These are phyloP conservation scores for Mycena citricolor DNA, from an alignment of 1,284 basidiomycete genomes.

Conservation along the genomic window DNA sequence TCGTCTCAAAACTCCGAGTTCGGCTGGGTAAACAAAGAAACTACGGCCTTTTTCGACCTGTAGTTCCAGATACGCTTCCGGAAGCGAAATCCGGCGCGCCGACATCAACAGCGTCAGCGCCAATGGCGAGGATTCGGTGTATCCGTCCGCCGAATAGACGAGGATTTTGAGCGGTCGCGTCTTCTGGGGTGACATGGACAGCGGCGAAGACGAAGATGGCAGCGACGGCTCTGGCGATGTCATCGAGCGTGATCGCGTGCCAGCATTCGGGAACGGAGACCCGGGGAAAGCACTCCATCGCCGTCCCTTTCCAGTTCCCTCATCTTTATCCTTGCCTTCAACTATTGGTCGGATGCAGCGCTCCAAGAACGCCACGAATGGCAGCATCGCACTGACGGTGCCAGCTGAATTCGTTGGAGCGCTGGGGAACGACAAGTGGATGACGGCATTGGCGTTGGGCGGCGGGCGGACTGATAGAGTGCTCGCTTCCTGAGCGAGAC, in stretches of 20 bases:
- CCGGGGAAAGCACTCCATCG: constrained; percentile 20
- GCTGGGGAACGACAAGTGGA: constrained; percentile 73
- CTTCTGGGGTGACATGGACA: constrained; percentile 25
- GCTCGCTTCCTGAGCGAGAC: constrained; percentile 23
- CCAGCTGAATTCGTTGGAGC: constrained; percentile 51
- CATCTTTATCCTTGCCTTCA: too few relatives aligned
- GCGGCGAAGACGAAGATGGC: constrained; percentile 20
- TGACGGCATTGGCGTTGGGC: constrained; percentile 65
- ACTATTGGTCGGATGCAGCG: constrained; percentile 52
- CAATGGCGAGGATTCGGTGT: constrained; percentile 89
- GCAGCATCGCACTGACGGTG: constrained; percentile 52
- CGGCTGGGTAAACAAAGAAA: constrained; percentile 91
- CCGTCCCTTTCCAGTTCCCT: too few relatives aligned
- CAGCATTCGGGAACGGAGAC: constrained; percentile 7
- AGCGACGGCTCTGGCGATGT: constrained; percentile 16
- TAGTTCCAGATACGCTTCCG: constrained; percentile 88
- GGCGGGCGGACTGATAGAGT: constrained; percentile 57
- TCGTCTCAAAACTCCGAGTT: constrained; percentile 73
- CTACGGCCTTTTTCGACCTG: constrained; percentile 71
- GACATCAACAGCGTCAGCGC: constrained; percentile 91
- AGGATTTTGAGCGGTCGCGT: constrained; percentile 71
- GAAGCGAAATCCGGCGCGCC: constrained; percentile 63
- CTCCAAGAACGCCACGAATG: constrained; percentile 62
- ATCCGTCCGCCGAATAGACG: constrained; percentile 78
- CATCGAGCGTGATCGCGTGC: constrained; percentile 23